Base-by-base conservation (phyloP, 768 basidiomycete genomes). In the Hygrophoropsis aurantiaca region DNA sequence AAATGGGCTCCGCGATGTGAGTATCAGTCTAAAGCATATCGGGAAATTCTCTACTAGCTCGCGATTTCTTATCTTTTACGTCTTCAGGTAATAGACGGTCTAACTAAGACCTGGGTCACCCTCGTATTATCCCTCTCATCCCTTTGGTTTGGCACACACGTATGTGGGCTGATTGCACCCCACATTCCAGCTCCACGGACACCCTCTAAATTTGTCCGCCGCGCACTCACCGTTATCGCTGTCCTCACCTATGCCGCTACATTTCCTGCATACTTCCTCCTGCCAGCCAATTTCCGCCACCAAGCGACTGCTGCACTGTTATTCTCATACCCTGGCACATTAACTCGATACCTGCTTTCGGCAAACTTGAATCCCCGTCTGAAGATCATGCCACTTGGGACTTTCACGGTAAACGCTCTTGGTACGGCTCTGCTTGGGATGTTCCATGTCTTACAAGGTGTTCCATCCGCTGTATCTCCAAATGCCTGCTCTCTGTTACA, bases 271-370 rank as follows among this genome's bases (percentile, higher is more conserved):
- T 95, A 93, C 72, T 88, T 90, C 62, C 73, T 82, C 43, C 76
- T 92, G 46, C 78, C 90, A 9, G 61, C 70, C 18, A 61, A 62
- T 39, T 91, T 79, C 71, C 87, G 94, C 19, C 83, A 84, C 47
- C 74, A 85, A 61, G 90, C 84, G 20, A 90, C 90, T 21, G 87
- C 95, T 44, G 87, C 95, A 11, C 77, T 98, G 24, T 68, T 97
- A 13, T 92, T 97, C 64, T 82, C 87, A 13, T 95, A 87, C 56
- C 92, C 94, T 13, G 97, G 95, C 19, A 80, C 91, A 4, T 74
- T 97, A 47, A 79, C 86, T 8, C 86, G 97, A 49, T 97, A 91
- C 62, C 50, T 83, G 13, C 74, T 98, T 21, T 84, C 92, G 25
- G 70, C 82, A 44, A 57, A 66, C 40, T 75, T 97, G 51, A 99